A percentile compares a stretch with the other conserved stretches of the same genome.
phyloP scores from a whole-genome alignment of 495 filamentous ascomycete species.

The Tuber magnatum region DNA sequence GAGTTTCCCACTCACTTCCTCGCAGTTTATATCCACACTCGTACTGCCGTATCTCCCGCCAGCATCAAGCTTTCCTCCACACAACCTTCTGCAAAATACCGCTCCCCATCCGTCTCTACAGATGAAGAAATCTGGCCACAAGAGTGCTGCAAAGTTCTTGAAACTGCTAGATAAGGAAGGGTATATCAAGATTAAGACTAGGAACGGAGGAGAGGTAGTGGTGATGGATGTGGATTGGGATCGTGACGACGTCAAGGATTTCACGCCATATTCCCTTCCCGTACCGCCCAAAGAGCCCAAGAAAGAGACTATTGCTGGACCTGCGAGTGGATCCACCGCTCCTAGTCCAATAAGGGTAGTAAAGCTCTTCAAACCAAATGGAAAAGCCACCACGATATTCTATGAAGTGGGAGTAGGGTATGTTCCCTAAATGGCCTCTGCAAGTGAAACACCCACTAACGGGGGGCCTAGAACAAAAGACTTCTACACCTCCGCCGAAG shows the following conservation, averaged over 20 bases:
- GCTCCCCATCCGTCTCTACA: slow-evolving; percentile 54
- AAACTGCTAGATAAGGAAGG: slow-evolving; percentile 60
- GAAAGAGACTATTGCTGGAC: not conserved
- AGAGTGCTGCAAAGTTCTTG: slow-evolving; percentile 67
- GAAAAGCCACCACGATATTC: slow-evolving; percentile 30
- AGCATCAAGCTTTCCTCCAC: slow-evolving; percentile 46
- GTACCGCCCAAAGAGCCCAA: slow-evolving; percentile 40
- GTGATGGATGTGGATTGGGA: slow-evolving; percentile 62
- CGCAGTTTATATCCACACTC: slow-evolving; percentile 58
- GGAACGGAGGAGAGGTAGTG: slow-evolving; percentile 58
- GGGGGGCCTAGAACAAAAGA: slow-evolving; percentile 42
- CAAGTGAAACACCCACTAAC: not conserved
- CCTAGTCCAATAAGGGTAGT: slow-evolving; percentile 17
- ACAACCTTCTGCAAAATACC: slow-evolving; percentile 31
- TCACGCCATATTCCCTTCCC: slow-evolving; percentile 59
- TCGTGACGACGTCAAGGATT: slow-evolving; percentile 50
- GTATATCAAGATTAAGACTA: slow-evolving; percentile 60
- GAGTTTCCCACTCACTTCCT: slow-evolving; percentile 58
- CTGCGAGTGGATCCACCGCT: not conserved
- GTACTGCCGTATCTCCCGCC: slow-evolving; percentile 61
- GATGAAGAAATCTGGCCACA: slow-evolving; percentile 71
- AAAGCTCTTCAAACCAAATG: slow-evolving; percentile 34
- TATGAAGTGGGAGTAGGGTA: slow-evolving; percentile 26
- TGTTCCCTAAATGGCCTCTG: not conserved
- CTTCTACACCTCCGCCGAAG: slow-evolving; percentile 48